These are phyloP conservation scores for Cystobasidium ongulense DNA, from an alignment of 768 basidiomycete species.

Conservation along the genomic window DNA sequence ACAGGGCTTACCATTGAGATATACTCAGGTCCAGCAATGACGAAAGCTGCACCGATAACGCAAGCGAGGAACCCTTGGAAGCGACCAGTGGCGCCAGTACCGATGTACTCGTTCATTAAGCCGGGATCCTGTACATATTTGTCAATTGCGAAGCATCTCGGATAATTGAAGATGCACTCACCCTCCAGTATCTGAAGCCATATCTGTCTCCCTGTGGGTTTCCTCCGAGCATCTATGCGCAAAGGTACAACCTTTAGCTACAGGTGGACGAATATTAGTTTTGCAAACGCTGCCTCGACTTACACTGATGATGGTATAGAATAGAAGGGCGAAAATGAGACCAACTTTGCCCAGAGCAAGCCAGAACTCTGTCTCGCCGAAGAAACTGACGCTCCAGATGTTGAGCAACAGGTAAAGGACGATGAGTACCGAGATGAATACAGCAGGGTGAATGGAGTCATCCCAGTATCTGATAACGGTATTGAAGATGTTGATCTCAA, in stretches of 20 bases:
- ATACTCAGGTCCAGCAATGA: constrained; percentile 32
- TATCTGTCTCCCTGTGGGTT: constrained; percentile 55
- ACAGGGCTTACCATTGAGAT: constrained; percentile 28
- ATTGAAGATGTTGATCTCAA: constrained; percentile 35
- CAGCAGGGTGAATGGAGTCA: constrained; percentile 20
- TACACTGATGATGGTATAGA: constrained; percentile 53
- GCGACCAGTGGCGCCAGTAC: constrained; percentile 19
- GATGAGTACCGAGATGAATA: constrained; percentile 30
- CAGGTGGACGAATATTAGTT: not conserved
- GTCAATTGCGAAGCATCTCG: not conserved
- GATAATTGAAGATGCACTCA: not conserved
- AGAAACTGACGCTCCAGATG: constrained; percentile 30
- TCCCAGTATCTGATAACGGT: constrained; percentile 25
- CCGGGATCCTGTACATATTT: constrained; percentile 4
- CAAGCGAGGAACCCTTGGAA: constrained; percentile 31
- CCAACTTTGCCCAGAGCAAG: constrained; percentile 53
- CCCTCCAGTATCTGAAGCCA: constrained; percentile 54
- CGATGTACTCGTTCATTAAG: constrained; percentile 13
- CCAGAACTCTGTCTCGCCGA: constrained; percentile 55
- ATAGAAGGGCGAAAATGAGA: constrained; percentile 51
- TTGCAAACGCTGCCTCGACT: not conserved
- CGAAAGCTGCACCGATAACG: constrained; percentile 28
- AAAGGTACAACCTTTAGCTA: not conserved
- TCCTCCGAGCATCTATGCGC: constrained; percentile 54
- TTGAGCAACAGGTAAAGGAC: constrained; percentile 27